Evolutionary conservation across 352 stramenopile genomes (phyloP).

Genomic region (Thraustochytrium sp.): DNA sequence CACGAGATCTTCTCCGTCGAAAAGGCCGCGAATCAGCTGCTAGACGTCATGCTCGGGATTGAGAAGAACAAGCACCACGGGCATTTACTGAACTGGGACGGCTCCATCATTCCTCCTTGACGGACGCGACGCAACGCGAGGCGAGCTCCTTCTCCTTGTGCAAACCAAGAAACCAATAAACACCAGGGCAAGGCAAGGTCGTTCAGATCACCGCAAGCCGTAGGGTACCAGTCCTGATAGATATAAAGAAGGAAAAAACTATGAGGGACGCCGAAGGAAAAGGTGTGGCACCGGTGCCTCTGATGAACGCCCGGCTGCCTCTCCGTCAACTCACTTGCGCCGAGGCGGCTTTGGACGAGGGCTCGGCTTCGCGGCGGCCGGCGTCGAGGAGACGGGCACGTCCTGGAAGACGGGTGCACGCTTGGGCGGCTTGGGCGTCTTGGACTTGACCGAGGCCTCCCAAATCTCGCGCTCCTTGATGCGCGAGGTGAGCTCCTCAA

Average conservation of each 20-base stretch:
- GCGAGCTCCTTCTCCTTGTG: too few relatives aligned
- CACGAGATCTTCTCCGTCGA: conserved; percentile 34
- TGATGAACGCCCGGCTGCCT: background rate
- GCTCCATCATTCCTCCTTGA: background rate
- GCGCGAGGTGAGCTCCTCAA: background rate
- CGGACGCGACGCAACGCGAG: background rate
- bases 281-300: background rate
- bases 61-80: background rate
- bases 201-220: too few relatives aligned
- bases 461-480: conserved; percentile 38
- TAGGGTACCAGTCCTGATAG: too few relatives aligned
- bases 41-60: background rate
- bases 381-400: background rate
- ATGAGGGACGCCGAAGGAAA: background rate
- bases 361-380: too few relatives aligned
- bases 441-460: background rate
- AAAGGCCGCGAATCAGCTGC: background rate
- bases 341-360: background rate
- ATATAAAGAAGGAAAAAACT: too few relatives aligned
- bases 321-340: background rate
- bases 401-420: background rate
- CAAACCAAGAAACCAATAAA: background rate
- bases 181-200: too few relatives aligned
- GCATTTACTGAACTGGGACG: conserved; percentile 1
- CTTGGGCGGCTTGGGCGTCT: background rate